phyloP scores from a whole-genome alignment of 768 basidiomycete genomes.

The Polyporus arcularius region DNA sequence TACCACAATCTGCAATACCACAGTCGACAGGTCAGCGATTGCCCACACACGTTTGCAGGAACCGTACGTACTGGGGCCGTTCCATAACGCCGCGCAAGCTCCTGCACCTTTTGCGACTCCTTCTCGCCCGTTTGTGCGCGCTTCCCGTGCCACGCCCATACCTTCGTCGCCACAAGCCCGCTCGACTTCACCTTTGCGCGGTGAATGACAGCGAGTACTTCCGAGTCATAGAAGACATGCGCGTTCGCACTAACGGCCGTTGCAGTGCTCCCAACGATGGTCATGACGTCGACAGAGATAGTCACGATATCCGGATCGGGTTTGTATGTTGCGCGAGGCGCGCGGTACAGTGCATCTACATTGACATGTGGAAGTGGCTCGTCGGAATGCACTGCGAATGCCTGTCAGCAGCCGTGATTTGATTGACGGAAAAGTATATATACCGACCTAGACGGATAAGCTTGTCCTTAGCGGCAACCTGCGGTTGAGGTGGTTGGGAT shows the following conservation, averaged over 20 bases:
- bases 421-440: background rate
- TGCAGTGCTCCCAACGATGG: slow-evolving; percentile 53
- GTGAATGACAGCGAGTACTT: slow-evolving; percentile 68
- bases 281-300: slow-evolving; percentile 75
- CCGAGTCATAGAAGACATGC: slow-evolving; percentile 72
- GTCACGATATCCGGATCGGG: slow-evolving; percentile 44
- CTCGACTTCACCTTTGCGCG: slow-evolving; percentile 64
- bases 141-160: slow-evolving; percentile 80
- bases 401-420: background rate
- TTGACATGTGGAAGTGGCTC: slow-evolving; percentile 50
- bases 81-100: slow-evolving; percentile 73
- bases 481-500: background rate
- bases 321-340: slow-evolving; percentile 25
- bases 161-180: slow-evolving; percentile 64
- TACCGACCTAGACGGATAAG: slow-evolving; percentile 17
- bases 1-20: slow-evolving; percentile 36
- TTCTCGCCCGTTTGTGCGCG: slow-evolving; percentile 51
- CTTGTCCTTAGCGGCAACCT: background rate
- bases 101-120: slow-evolving; percentile 68
- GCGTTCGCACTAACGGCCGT: slow-evolving; percentile 45
- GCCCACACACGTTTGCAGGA: background rate
- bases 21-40: background rate
- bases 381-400: slow-evolving; percentile 39
- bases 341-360: slow-evolving; percentile 46
- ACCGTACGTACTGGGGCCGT: slow-evolving; percentile 55